Base-by-base conservation (phyloP, 148 eudicot species). In the Gaultheria prostrata region DNA sequence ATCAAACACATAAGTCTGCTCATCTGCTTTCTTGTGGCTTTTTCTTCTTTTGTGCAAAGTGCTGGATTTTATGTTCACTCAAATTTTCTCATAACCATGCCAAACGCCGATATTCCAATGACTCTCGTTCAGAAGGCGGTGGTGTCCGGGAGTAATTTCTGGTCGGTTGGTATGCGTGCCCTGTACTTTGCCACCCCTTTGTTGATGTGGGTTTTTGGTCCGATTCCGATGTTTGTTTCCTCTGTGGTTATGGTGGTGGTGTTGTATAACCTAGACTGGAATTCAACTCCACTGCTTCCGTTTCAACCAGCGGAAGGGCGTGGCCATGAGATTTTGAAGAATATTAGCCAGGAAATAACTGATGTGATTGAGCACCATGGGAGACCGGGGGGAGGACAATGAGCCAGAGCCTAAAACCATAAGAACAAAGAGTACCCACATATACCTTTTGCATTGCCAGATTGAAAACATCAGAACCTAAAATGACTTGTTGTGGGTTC, bases 141-240 rank as follows among this genome's bases (percentile, higher is more conserved):
- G 21, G 65, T 89, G 20, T 74, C 35, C 5, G 83, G 65, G 9
- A 85, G 87, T 20, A 80, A 87, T 51, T 95, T 86, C 84, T 91
- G 93, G 93, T 77, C 85, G 4, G 24, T 89, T 1, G 92, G 95
- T 12, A 78, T 92, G 30, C 88, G 93, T 43, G 87, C 88, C 0
- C 76, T 92, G 49, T 91, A 92, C 84, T 89, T 90, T 70, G 92
- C 93, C 5, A 89, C 87, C 9, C 81, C 65, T 54, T 75, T 95
- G 87, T 85, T 95, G 86, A 78, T 91, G 71, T 93, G 98, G 98
- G 89, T 95, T 83, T 93, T 95, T 72, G 94, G 97, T 4, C 95
- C 95, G 5, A 91, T 95, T 8, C 97, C 98, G 1, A 92, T 95
- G 98, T 89, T 93, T 57, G 81, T 76, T 73, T 86, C 93, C 32